Evolutionary conservation across 208 protist genomes (phyloP).

Genomic region (Paratrypanosoma confusum): DNA sequence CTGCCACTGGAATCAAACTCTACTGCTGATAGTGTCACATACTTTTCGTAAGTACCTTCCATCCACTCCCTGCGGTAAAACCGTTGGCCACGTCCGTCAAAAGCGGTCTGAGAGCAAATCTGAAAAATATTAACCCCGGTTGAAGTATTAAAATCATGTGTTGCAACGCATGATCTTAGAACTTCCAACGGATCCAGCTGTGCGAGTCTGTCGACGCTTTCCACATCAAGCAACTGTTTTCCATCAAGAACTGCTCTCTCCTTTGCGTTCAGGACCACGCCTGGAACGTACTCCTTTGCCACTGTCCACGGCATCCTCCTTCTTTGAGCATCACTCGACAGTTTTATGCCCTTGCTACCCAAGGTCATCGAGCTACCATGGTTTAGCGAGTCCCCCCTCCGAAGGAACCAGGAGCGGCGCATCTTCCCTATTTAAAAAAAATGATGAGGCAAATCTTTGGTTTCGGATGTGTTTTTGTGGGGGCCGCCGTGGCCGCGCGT

Average conservation of each 20-base stretch:
- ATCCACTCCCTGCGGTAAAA: constrained; percentile 82
- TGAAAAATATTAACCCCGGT: constrained; percentile 84
- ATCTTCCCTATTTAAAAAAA: too few relatives aligned
- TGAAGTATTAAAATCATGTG: constrained; percentile 68
- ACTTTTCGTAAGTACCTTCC: constrained; percentile 84
- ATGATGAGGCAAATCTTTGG: too few relatives aligned
- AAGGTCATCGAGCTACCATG: constrained; percentile 79
- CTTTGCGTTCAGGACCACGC: constrained; percentile 65
- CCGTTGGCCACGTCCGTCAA: constrained; percentile 59
- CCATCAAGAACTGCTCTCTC: constrained; percentile 78
- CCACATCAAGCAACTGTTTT: constrained; percentile 59
- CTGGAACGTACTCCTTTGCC: constrained; percentile 71
- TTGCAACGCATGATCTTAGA: constrained; percentile 64
- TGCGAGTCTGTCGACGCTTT: constrained; percentile 58
- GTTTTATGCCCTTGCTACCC: constrained; percentile 56
- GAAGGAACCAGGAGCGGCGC: too few relatives aligned
- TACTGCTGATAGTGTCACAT: constrained; percentile 69
- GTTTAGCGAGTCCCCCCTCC: constrained; percentile 55
- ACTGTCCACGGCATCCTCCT: constrained; percentile 82
- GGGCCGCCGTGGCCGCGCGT: too few relatives aligned
- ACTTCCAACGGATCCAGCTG: constrained; percentile 80
- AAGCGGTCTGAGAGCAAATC: constrained; percentile 50
- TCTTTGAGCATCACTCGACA: constrained; percentile 56
- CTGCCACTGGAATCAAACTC: constrained; percentile 67
- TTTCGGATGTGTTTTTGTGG: too few relatives aligned